Evolutionary conservation across 371 early-diverging fungal species (phyloP), one percentile per base, ranked within the genome.

Genomic region (Haplosporangium sp.): DNA sequence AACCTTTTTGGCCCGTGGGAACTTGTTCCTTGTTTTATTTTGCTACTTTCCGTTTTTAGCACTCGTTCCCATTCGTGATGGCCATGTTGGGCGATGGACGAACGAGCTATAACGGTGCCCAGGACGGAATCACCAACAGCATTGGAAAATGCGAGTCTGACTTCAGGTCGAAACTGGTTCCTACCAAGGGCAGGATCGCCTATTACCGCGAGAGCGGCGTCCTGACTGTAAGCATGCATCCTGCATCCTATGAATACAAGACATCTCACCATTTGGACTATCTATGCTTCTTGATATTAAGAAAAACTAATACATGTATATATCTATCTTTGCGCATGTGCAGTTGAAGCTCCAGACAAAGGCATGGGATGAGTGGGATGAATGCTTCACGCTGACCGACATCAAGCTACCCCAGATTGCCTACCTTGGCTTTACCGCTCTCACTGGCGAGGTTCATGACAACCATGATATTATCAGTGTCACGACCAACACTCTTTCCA

Each of bases 1-100:
- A 7, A 7, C 43, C 40, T 1, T 36, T 46, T 62, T 3, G 23
- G 16, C 6, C 10, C 16, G 21, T 20, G 48, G 18, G 48, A 48
- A 48, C 0, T 7, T 48, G 45, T 4, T 14, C 7, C 7, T 29
- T 18, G 36, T 11, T 60, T 10, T 53, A 12, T n/a, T 40, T 41
- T 42, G 29, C 13, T 53, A 37, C 13, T 53, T 59, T 21, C 36
- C 23, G 29, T 42, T 14, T 50, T 47, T 68, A 84, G 83, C 85
- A 88, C 60, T 73, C 91, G 5, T 94, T 94, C 80, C 99, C 99
- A 10, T 94, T 93, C 73, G 92, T 99, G 40, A 92, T 87, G 81
- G 96, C 93, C 21, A 97, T 98, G 96, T 29, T 95, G 16, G 95
- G 95, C 51, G 97, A 99, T 82, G 98, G 98, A 48, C 83, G 84